Evolutionary conservation across 106 monocot species (phyloP).

Genomic region (Allium cepa): DNA sequence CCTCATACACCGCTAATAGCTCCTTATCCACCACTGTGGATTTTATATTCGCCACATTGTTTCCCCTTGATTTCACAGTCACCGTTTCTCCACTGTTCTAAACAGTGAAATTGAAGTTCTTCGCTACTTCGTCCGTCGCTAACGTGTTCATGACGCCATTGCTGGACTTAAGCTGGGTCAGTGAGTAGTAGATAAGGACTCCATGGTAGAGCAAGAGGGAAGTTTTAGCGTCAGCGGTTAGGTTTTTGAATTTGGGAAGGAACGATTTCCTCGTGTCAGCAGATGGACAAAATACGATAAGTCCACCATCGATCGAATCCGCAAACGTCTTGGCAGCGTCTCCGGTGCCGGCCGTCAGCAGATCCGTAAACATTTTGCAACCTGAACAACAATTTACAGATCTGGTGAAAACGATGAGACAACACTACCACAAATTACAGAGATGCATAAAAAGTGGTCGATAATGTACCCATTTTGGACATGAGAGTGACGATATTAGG

Average conservation of each 20-base stretch:
- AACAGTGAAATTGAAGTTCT: conserved; percentile 12
- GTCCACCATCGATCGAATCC: background rate
- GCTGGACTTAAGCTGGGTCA: conserved; percentile 1
- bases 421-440: no score
- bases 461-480: conserved; percentile 5
- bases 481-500: background rate
- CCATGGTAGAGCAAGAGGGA: conserved; percentile 11
- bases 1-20: conserved; percentile 3
- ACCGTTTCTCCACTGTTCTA: conserved; percentile 6
- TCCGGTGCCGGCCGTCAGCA: conserved; percentile 6
- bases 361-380: conserved; percentile 5
- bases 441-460: no score
- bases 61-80: background rate
- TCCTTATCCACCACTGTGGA: conserved; percentile 4
- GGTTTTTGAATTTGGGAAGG: conserved; percentile 16
- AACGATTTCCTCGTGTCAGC: conserved; percentile 4
- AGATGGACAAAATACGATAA: conserved; percentile 8
- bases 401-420: no score
- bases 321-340: conserved; percentile 1
- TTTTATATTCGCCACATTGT: background rate
- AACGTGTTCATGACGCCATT: conserved; percentile 15
- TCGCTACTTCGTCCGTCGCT: conserved; percentile 7
- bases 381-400: background rate
- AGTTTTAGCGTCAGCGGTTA: conserved; percentile 5
- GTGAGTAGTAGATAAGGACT: conserved; percentile 11